These are phyloP conservation scores for Calocybe cyanea DNA, from an alignment of 768 basidiomycete genomes.

Conservation along the genomic window DNA sequence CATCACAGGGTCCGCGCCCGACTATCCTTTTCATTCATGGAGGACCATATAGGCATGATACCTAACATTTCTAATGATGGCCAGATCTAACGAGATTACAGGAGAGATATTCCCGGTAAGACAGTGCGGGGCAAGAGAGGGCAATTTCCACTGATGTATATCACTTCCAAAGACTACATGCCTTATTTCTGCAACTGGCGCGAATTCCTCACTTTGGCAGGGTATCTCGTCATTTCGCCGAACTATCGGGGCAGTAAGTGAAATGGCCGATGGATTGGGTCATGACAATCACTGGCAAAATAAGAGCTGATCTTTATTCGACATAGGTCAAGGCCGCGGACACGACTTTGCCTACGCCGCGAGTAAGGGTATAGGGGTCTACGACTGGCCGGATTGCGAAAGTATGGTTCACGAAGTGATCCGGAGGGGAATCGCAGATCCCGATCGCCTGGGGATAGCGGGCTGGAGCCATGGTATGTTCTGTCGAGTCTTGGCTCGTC, in stretches of 20 bases:
- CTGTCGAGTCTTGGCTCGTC: too few relatives aligned
- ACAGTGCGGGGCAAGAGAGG: neutral
- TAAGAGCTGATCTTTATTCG: neutral
- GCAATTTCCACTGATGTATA: too few relatives aligned
- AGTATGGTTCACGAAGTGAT: constrained; percentile 34
- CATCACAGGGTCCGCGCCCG: constrained; percentile 17
- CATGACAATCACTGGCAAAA: neutral
- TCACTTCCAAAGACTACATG: constrained; percentile 36
- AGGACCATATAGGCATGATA: constrained; percentile 28
- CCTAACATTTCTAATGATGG: neutral
- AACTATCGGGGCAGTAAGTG: constrained; percentile 33
- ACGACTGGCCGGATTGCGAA: constrained; percentile 32
- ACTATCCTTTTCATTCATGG: constrained; percentile 31
- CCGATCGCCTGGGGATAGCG: constrained; percentile 25
- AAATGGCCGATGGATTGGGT: neutral
- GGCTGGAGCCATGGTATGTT: constrained; percentile 34
- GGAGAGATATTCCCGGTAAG: constrained; percentile 26
- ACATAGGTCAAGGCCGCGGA: constrained; percentile 29
- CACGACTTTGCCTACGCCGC: constrained; percentile 28
- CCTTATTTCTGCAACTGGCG: constrained; percentile 37
- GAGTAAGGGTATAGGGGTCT: constrained; percentile 24
- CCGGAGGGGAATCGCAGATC: constrained; percentile 27
- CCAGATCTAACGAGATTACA: constrained; percentile 9
- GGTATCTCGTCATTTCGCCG: constrained; percentile 32
- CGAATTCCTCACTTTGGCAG: constrained; percentile 29